These are phyloP conservation scores for Oryza longistaminata DNA, from an alignment of 176 grass and related monocot genomes.

Conservation along the genomic window DNA sequence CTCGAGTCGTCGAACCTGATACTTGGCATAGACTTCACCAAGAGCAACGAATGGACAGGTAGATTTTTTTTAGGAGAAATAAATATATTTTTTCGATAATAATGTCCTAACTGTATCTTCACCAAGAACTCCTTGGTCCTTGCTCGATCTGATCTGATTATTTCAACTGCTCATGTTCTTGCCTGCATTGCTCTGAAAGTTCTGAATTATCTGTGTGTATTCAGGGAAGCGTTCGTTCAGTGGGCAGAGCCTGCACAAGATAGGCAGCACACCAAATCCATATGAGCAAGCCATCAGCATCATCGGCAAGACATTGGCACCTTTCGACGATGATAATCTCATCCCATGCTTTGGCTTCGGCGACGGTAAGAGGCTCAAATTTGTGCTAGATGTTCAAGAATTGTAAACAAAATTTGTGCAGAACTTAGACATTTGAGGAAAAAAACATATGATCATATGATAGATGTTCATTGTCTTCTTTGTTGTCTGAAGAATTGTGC, in stretches of 20 bases:
- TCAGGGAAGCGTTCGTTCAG: conserved; percentile 75
- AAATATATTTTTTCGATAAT: not conserved
- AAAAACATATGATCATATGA: not conserved
- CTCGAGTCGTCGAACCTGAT: conserved; percentile 96
- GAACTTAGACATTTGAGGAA: not conserved
- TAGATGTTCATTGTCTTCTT: not conserved
- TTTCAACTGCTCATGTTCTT: not conserved
- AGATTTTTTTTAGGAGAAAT: not conserved
- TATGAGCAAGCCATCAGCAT: conserved; percentile 91
- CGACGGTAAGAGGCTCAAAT: conserved; percentile 52
- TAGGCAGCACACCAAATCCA: conserved; percentile 57
- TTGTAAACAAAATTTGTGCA: not conserved
- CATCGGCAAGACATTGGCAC: conserved; percentile 80
- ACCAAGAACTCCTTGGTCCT: not conserved
- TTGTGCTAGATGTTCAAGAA: not conserved
- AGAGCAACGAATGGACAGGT: conserved; percentile 99
- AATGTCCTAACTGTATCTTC: not conserved
- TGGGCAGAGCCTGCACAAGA: conserved; percentile 76
- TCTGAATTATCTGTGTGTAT: not conserved
- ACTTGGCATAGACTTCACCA: conserved; percentile 94
- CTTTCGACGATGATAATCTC: conserved; percentile 90
- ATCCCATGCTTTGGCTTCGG: conserved; percentile 98
- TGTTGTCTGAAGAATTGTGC: not conserved
- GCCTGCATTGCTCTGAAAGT: not conserved
- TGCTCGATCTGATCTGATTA: not conserved